Percentiles rank a stretch among this genome's conserved stretches.
Conservation (phyloP, 768 basidiomycete species). For the Mycena galericulata region DNA sequence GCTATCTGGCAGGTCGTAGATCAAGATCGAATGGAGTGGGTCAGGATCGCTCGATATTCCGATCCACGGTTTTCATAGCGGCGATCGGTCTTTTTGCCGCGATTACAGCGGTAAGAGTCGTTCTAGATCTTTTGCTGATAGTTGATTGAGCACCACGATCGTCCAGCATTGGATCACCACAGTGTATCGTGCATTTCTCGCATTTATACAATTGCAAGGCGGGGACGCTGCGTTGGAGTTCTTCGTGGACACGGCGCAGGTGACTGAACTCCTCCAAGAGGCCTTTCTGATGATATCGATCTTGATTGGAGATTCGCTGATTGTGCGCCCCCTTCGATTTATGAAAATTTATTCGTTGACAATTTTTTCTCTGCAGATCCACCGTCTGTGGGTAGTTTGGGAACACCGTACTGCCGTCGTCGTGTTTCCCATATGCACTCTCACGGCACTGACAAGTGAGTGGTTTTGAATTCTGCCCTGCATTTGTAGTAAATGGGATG, state of each 20-base stretch:
- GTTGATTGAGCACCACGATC: not conserved
- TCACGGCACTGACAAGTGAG: slow-evolving; percentile 25
- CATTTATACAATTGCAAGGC: slow-evolving; percentile 23
- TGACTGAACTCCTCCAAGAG: slow-evolving; percentile 21
- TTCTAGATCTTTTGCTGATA: not conserved
- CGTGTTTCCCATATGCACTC: slow-evolving; percentile 26
- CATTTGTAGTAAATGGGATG: not conserved
- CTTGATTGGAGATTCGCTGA: slow-evolving; percentile 31
- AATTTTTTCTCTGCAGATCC: slow-evolving; percentile 7
- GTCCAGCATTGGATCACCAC: slow-evolving; percentile 31
- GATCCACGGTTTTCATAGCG: slow-evolving; percentile 28
- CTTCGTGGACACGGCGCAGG: slow-evolving; percentile 21
- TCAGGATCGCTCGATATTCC: slow-evolving; percentile 17
- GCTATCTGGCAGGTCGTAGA: slow-evolving; percentile 17
- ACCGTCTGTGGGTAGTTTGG: slow-evolving; percentile 34
- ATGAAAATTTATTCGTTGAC: not conserved
- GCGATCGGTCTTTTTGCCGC: slow-evolving; percentile 24
- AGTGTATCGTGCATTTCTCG: slow-evolving; percentile 25
- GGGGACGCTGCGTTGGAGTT: slow-evolving; percentile 17
- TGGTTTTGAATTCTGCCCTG: not conserved
- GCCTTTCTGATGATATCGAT: slow-evolving; percentile 28
- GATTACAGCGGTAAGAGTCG: slow-evolving; percentile 22
- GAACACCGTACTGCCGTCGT: slow-evolving; percentile 18
- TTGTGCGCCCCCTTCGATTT: slow-evolving; percentile 4
- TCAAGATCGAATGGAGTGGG: not conserved